Evolutionary conservation across 2,329 filamentous ascomycete species (phyloP).

Genomic region (Arthrinium puccinioides): DNA sequence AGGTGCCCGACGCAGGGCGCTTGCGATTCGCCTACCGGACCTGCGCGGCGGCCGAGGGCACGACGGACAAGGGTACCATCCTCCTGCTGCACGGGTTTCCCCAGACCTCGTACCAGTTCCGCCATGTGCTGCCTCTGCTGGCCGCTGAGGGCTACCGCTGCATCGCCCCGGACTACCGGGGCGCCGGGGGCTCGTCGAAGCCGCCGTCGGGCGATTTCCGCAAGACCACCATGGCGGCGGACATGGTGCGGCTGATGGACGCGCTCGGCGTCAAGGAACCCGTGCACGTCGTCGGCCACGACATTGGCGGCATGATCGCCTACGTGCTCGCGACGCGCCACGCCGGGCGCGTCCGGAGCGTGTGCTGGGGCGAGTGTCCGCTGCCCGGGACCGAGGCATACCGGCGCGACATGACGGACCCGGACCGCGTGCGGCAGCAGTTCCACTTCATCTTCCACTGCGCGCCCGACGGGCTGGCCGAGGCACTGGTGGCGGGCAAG

Average conservation of each 20-base stretch:
- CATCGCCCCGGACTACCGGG: slow-evolving; percentile 32
- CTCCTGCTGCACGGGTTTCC: slow-evolving; percentile 40
- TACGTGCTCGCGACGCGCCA: slow-evolving; percentile 30
- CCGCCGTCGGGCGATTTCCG: slow-evolving; percentile 25
- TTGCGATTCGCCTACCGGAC: slow-evolving; percentile 12
- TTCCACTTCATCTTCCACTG: slow-evolving; percentile 33
- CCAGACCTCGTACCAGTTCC: slow-evolving; percentile 37
- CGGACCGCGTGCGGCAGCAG: slow-evolving; percentile 7
- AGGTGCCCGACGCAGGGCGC: no score
- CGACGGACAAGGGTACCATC: slow-evolving; percentile 23
- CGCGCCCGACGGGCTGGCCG: slow-evolving; percentile 26
- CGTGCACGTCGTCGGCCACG: slow-evolving; percentile 36
- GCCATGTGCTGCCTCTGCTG: slow-evolving; percentile 28
- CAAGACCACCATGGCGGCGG: slow-evolving; percentile 31
- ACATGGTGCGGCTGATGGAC: slow-evolving; percentile 24
- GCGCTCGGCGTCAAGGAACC: slow-evolving; percentile 26
- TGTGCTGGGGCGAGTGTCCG: slow-evolving; percentile 34
- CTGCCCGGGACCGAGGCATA: slow-evolving; percentile 27
- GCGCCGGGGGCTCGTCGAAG: slow-evolving; percentile 28
- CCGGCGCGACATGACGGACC: slow-evolving; percentile 8
- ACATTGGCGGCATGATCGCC: slow-evolving; percentile 40
- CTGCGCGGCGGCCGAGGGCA: slow-evolving; percentile 5
- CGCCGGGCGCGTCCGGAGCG: slow-evolving; percentile 23
- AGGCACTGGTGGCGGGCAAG: slow-evolving; percentile 27
- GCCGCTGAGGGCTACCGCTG: slow-evolving; percentile 29